Conservation (phyloP, 2,329 filamentous ascomycete genomes). For the Chlorencoelia australis region DNA sequence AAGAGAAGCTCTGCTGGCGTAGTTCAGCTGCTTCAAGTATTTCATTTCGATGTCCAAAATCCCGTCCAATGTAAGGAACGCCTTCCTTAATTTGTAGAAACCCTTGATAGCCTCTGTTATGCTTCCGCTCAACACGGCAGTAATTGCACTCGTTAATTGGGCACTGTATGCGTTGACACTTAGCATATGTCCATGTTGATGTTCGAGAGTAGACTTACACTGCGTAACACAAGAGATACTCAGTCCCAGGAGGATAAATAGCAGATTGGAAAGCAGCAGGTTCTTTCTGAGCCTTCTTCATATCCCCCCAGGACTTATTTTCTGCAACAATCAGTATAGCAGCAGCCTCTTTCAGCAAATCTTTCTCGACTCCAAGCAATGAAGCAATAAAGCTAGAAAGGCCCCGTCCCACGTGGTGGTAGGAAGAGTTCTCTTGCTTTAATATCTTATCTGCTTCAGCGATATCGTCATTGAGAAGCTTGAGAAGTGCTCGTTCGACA, state of each 20-base stretch:
- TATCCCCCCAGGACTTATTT: slow-evolving; percentile 62
- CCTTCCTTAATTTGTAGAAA: slow-evolving; percentile 87
- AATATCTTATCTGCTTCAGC: slow-evolving; percentile 69
- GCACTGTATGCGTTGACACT: too few species aligned
- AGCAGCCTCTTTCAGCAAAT: slow-evolving; percentile 76
- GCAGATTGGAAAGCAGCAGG: slow-evolving; percentile 40
- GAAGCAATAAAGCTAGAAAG: slow-evolving; percentile 79
- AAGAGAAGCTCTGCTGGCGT: slow-evolving; percentile 11
- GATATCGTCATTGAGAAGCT: slow-evolving; percentile 86
- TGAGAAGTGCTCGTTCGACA: slow-evolving; percentile 53
- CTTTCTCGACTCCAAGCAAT: slow-evolving; percentile 83
- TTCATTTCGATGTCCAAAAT: slow-evolving; percentile 67
- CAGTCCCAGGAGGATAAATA: slow-evolving; percentile 73
- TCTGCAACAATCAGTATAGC: slow-evolving; percentile 66
- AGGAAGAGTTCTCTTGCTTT: slow-evolving; percentile 66
- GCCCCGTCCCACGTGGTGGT: slow-evolving; percentile 74
- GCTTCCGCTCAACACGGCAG: slow-evolving; percentile 85
- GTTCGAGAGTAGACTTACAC: slow-evolving; percentile 26
- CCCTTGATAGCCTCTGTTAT: slow-evolving; percentile 83
- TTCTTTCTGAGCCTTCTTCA: slow-evolving; percentile 63
- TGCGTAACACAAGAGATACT: slow-evolving; percentile 76
- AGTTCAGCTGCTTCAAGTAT: slow-evolving; percentile 29
- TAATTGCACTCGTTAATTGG: slow-evolving; percentile 80
- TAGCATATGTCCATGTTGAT: too few species aligned
- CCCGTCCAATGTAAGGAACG: slow-evolving; percentile 70